phyloP scores from a whole-genome alignment of 2,329 filamentous ascomycete species.

The Parastagonospora nodorum region DNA sequence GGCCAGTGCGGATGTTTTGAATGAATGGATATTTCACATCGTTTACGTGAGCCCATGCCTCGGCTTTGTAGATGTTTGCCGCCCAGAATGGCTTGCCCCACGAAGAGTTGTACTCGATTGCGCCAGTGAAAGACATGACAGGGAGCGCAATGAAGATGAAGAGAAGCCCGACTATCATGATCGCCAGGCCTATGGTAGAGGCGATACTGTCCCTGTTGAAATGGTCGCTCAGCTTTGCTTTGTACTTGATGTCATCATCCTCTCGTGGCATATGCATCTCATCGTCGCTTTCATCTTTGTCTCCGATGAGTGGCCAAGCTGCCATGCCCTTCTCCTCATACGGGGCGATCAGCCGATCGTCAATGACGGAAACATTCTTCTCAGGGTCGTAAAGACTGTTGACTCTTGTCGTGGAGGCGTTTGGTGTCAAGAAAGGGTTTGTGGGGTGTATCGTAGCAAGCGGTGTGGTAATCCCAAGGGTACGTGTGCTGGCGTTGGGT shows the following conservation, averaged over 20 bases:
- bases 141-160: conserved; percentile 59
- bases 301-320: conserved; percentile 53
- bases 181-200: conserved; percentile 49
- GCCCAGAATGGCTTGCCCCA: conserved; percentile 49
- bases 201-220: conserved; percentile 51
- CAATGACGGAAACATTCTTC: conserved; percentile 48
- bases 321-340: conserved; percentile 49
- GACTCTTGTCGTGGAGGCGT: conserved; percentile 33
- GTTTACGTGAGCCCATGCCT: conserved; percentile 55
- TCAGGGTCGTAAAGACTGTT: conserved; percentile 28
- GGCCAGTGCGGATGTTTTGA: conserved; percentile 52
- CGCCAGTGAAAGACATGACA: conserved; percentile 53
- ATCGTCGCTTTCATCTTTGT: conserved; percentile 60
- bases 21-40: conserved; percentile 54
- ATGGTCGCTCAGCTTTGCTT: conserved; percentile 51
- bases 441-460: conserved; percentile 9
- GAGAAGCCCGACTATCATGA: conserved; percentile 55
- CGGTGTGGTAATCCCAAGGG: conserved; percentile 20
- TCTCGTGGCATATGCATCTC: conserved; percentile 59
- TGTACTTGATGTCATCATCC: conserved; percentile 54
- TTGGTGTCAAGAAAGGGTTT: conserved; percentile 38
- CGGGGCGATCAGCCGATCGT: conserved; percentile 55
- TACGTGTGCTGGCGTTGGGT: conserved; percentile 7
- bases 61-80: conserved; percentile 32
- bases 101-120: conserved; percentile 46